Conservation (phyloP, 352 stramenopile species). For the Phytophthora ohioensis region DNA sequence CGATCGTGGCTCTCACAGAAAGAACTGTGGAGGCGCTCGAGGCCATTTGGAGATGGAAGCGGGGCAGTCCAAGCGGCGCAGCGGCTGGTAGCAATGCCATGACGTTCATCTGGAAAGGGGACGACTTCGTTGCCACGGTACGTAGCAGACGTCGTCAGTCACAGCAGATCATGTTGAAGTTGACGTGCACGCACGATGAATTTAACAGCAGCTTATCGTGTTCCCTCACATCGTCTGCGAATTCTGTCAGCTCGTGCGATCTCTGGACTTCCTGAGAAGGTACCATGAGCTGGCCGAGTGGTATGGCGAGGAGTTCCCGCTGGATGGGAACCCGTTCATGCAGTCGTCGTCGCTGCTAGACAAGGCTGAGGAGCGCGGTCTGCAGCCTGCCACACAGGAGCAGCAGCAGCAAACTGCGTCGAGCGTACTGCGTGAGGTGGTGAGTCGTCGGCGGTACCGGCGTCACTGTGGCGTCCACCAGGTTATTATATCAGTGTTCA, state of each 20-base stretch:
- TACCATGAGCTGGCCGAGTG: slow-evolving; percentile 57
- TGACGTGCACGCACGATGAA: slow-evolving; percentile 3
- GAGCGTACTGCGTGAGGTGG: slow-evolving; percentile 43
- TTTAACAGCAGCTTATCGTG: slow-evolving; percentile 12
- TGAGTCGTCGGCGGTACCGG: slow-evolving; percentile 19
- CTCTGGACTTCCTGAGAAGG: slow-evolving; percentile 58
- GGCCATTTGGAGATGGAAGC: slow-evolving; percentile 51
- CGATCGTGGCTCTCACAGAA: slow-evolving; percentile 43
- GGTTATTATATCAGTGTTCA: slow-evolving; percentile 6
- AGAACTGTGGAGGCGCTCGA: slow-evolving; percentile 48
- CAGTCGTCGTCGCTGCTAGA: slow-evolving; percentile 57
- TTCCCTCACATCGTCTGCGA: neutral
- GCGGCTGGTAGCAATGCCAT: neutral
- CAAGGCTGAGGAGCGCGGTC: slow-evolving; percentile 45
- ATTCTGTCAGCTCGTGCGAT: slow-evolving; percentile 48
- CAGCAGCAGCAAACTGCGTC: neutral
- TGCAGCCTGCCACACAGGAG: slow-evolving; percentile 27
- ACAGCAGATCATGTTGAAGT: slow-evolving; percentile 19
- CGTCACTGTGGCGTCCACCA: neutral
- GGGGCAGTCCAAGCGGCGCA: neutral
- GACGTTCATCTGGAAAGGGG: slow-evolving; percentile 66
- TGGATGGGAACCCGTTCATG: slow-evolving; percentile 77
- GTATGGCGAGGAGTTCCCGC: slow-evolving; percentile 81
- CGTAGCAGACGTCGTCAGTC: neutral
- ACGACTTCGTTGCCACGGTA: slow-evolving; percentile 56